Base-by-base conservation (phyloP, 768 basidiomycete species). In the Amanita molliuscula region DNA sequence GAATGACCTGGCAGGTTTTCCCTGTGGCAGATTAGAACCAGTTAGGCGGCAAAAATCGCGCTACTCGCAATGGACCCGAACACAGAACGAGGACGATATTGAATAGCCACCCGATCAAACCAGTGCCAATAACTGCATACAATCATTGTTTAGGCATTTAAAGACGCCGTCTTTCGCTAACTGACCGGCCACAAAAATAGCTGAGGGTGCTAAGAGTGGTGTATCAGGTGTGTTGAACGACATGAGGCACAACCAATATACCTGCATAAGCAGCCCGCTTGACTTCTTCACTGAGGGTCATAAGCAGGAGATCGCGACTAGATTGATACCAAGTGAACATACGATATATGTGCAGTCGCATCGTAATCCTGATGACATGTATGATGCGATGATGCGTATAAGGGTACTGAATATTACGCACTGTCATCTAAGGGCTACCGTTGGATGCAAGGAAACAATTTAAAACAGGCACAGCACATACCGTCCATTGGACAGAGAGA, bases 11-110 rank as follows among this genome's bases (percentile, higher is more conserved):
- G 85, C 16, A 90, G 74, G 48, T 78, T 67, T 50, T 71, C 79
- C 13, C 81, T 83, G 48, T 26, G 44, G 51, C 21, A 54, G 40
- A 25, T 41, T 18, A 37, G 18, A 3, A 4, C n/a, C 10, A 26
- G 34, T 33, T 26, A 9, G 21, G 36, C 5, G 21, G 28, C 21
- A 49, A 26, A 29, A 26, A 38, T 33, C 25, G 21, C 3, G 21
- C 15, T 13, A 69, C 81, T 58, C 54, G 82, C 81, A 87, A 67
- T 48, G 80, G 78, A 6, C 88, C 88, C 16, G 85, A 87, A 63
- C 88, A 92, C 7, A 93, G 71, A n/a, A 93, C 75, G 26, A 91
- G 65, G 4, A 90, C 82, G 54, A 95, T 86, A 65, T 93, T 95
- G 53, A 92, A 73, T 7, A 93, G 58, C 89, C 89, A 92, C 29